Evolutionary conservation across 2,329 filamentous ascomycete species (phyloP).

Genomic region (Whalleya microplaca): DNA sequence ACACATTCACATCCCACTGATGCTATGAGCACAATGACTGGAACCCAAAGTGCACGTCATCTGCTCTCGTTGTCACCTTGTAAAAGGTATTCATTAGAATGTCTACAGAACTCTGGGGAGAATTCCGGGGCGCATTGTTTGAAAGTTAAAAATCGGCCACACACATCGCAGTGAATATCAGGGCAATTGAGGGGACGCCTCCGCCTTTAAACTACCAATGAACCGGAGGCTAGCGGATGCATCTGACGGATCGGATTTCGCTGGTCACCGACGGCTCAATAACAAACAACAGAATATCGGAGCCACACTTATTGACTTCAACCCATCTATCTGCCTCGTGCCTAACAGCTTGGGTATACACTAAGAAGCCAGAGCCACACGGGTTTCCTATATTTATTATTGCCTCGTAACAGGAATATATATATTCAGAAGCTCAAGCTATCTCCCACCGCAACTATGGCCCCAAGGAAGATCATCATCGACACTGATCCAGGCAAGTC

Average conservation of each 20-base stretch:
- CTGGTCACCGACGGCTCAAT: slow-evolving; percentile 31
- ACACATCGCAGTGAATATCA: neutral
- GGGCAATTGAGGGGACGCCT: neutral
- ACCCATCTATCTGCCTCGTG: neutral
- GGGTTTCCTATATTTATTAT: no score
- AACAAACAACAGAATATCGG: neutral
- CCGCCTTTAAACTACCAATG: neutral
- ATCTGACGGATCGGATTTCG: slow-evolving; percentile 22
- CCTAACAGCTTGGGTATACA: neutral
- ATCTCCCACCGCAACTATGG: slow-evolving; percentile 49
- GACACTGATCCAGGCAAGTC: slow-evolving; percentile 84
- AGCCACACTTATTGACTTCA: slow-evolving; percentile 1
- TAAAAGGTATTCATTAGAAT: no score
- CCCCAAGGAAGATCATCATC: slow-evolving; percentile 80
- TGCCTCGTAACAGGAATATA: no score
- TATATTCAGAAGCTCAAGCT: neutral
- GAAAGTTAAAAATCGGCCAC: no score
- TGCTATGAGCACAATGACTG: no score
- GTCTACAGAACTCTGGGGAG: no score
- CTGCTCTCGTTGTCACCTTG: no score
- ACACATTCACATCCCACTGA: no score
- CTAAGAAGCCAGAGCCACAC: neutral
- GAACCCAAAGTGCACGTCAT: no score
- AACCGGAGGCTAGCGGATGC: slow-evolving; percentile 14
- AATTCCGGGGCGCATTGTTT: no score